Percentiles rank a stretch among this genome's conserved stretches.
phyloP scores from a whole-genome alignment of 169 alveolate genomes.

The Cryptosporidium felis region DNA sequence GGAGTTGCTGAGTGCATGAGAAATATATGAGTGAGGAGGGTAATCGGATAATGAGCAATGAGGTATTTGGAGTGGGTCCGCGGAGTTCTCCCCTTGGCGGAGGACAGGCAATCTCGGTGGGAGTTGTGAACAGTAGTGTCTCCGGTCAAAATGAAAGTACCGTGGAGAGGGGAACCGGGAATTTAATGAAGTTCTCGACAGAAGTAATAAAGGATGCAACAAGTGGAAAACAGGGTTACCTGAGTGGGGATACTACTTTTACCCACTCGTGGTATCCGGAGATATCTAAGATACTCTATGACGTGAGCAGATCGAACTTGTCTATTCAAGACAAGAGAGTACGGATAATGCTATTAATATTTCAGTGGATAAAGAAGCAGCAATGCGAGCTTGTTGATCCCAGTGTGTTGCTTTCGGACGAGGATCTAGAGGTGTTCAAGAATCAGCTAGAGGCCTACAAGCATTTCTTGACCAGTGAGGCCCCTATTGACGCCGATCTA shows the following conservation, averaged over 20 bases:
- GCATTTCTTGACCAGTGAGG: constrained; percentile 52
- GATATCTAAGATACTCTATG: constrained; percentile 34
- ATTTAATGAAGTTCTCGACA: neutral
- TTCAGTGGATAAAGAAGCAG: constrained; percentile 77
- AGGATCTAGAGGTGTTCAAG: constrained; percentile 73
- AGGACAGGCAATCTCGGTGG: constrained; percentile 4
- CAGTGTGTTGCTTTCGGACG: constrained; percentile 37
- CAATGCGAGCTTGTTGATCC: constrained; percentile 76
- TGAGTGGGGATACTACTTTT: constrained; percentile 29
- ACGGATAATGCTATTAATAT: constrained; percentile 74
- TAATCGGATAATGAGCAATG: constrained; percentile 51
- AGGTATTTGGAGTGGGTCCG: constrained; percentile 14
- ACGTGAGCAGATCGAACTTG: constrained; percentile 57
- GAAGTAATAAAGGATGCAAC: constrained; percentile 11
- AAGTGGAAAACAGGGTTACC: constrained; percentile 26
- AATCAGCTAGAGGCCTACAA: constrained; percentile 76
- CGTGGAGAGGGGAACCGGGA: neutral
- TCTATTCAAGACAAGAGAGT: constrained; percentile 76
- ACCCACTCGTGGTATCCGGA: constrained; percentile 70
- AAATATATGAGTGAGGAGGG: constrained; percentile 19
- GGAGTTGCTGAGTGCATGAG: neutral
- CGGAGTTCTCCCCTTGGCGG: constrained; percentile 20
- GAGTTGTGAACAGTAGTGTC: neutral
- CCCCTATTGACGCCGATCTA: constrained; percentile 11
- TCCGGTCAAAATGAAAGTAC: constrained; percentile 4